phyloP scores from a whole-genome alignment of 768 basidiomycete species.

The Filobasidium wieringae region DNA sequence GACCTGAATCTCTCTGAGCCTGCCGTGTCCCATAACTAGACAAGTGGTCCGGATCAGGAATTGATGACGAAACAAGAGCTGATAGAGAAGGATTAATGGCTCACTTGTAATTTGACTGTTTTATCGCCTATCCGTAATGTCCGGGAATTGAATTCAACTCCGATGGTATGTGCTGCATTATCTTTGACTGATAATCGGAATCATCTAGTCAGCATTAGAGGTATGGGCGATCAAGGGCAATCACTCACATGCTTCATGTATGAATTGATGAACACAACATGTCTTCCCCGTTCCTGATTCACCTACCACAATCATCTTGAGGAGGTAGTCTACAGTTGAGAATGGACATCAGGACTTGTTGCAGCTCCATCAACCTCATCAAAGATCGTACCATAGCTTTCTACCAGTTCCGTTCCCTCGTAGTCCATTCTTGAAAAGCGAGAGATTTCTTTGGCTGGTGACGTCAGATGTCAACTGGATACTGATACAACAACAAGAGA shows the following conservation, averaged over 20 bases:
- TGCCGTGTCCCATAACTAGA: slow-evolving; percentile 88
- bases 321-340: slow-evolving; percentile 68
- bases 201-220: neutral
- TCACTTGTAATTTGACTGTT: slow-evolving; percentile 85
- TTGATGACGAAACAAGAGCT: neutral
- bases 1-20: slow-evolving; percentile 91
- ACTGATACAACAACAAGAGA: too few relatives aligned
- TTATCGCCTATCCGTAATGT: slow-evolving; percentile 88
- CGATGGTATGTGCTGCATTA: slow-evolving; percentile 94
- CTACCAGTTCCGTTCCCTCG: slow-evolving; percentile 82
- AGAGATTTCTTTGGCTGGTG: too few relatives aligned
- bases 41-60: slow-evolving; percentile 1
- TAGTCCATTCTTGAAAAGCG: neutral
- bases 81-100: slow-evolving; percentile 21
- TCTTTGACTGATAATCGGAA: slow-evolving; percentile 65
- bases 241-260: slow-evolving; percentile 79
- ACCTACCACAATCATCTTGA: slow-evolving; percentile 98
- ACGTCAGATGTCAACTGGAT: too few relatives aligned
- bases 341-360: neutral
- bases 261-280: slow-evolving; percentile 89
- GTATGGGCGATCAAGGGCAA: neutral
- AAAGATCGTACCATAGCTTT: slow-evolving; percentile 66
- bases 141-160: slow-evolving; percentile 92
- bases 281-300: slow-evolving; percentile 97
- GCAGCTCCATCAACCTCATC: neutral